phyloP scores from a whole-genome alignment of 2,329 filamentous ascomycete species.

The Clarireedia paspali region DNA sequence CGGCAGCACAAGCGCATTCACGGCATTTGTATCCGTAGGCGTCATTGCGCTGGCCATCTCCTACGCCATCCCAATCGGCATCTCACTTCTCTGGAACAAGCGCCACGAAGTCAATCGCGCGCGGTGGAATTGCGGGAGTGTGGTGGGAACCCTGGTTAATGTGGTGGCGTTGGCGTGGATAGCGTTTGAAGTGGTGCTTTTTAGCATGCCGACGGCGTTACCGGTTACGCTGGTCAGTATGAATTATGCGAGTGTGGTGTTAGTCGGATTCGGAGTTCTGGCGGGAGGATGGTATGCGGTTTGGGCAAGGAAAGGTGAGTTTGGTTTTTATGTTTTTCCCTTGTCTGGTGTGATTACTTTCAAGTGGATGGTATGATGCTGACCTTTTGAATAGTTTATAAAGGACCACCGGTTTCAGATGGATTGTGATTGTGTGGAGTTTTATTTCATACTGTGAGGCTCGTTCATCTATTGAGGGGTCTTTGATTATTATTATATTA shows the following conservation, averaged over 20 bases:
- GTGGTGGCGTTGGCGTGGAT: constrained; percentile 49
- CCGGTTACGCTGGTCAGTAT: constrained; percentile 52
- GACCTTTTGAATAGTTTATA: constrained; percentile 14
- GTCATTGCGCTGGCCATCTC: constrained; percentile 66
- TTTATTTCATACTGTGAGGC: too few species aligned
- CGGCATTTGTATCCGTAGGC: constrained; percentile 61
- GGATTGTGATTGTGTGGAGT: constrained; percentile 10
- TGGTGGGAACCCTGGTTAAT: constrained; percentile 55
- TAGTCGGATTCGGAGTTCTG: constrained; percentile 45
- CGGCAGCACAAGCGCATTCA: constrained; percentile 60
- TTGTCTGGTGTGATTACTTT: not conserved
- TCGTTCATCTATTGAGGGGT: too few species aligned
- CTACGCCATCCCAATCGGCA: constrained; percentile 65
- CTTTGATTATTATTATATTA: too few species aligned
- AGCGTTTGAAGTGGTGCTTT: constrained; percentile 52
- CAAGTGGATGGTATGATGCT: not conserved
- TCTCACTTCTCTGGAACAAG: constrained; percentile 60
- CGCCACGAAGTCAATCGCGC: constrained; percentile 42
- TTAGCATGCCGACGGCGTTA: constrained; percentile 53
- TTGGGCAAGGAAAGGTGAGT: constrained; percentile 43
- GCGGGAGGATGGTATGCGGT: constrained; percentile 42
- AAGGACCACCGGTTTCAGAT: constrained; percentile 19
- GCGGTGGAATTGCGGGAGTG: constrained; percentile 50
- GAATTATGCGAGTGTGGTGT: constrained; percentile 44
- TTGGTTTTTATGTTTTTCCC: not conserved